These are phyloP conservation scores for Aspergillus bridgeri DNA, from an alignment of 495 filamentous ascomycete genomes.

Conservation along the genomic window DNA sequence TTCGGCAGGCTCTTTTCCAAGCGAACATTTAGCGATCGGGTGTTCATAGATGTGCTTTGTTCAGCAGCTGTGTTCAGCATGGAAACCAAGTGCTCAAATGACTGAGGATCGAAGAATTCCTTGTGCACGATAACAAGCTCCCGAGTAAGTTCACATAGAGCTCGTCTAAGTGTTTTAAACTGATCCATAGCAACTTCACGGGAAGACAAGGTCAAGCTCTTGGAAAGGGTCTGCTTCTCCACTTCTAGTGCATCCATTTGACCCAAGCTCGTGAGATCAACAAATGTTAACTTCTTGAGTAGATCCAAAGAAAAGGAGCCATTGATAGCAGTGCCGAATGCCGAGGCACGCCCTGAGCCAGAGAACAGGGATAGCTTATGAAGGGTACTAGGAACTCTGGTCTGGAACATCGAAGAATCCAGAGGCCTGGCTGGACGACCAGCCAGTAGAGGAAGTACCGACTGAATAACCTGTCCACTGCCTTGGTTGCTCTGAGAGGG, in stretches of 20 bases:
- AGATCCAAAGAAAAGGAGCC: slow-evolving; percentile 54
- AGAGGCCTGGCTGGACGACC: slow-evolving; percentile 37
- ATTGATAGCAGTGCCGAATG: slow-evolving; percentile 41
- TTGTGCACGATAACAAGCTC: slow-evolving; percentile 45
- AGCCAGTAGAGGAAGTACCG: slow-evolving; percentile 39
- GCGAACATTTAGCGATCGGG: slow-evolving; percentile 8
- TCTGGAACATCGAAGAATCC: slow-evolving; percentile 30
- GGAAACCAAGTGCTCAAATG: slow-evolving; percentile 24
- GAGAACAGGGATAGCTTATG: slow-evolving; percentile 38
- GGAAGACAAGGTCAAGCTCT: slow-evolving; percentile 47
- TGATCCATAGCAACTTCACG: slow-evolving; percentile 46
- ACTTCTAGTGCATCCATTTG: slow-evolving; percentile 62
- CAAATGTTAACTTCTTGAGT: slow-evolving; percentile 51
- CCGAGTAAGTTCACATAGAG: slow-evolving; percentile 46
- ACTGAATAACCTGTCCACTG: slow-evolving; percentile 21
- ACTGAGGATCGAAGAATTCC: slow-evolving; percentile 35
- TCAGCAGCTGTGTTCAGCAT: slow-evolving; percentile 27
- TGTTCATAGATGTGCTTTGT: slow-evolving; percentile 5
- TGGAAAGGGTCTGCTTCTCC: slow-evolving; percentile 61
- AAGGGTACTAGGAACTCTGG: slow-evolving; percentile 32
- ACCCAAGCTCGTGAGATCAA: slow-evolving; percentile 52
- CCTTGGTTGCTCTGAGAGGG: slow-evolving; percentile 15
- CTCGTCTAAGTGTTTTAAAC: slow-evolving; percentile 40
- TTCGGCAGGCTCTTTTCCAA: slow-evolving; percentile 24
- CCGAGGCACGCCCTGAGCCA: slow-evolving; percentile 25